Conservation (phyloP, 805 yeast genomes). For the Metahyphopichia silvanorum region DNA sequence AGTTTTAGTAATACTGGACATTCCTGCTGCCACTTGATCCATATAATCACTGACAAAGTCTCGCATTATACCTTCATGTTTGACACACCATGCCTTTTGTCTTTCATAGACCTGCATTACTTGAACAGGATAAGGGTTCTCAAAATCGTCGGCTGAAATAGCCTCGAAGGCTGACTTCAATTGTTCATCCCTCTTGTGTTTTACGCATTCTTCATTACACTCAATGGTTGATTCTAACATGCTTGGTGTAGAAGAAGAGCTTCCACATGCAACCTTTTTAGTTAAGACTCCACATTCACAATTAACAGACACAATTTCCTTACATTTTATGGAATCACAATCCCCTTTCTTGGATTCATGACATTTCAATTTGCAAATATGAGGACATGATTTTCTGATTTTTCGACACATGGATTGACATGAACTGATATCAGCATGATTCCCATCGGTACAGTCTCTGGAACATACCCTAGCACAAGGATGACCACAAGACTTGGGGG, state of each 20-base stretch:
- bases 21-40: constrained; percentile 13
- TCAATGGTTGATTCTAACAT: constrained; percentile 38
- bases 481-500: constrained; percentile 37
- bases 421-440: constrained; percentile 43
- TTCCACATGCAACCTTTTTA: constrained; percentile 54
- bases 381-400: constrained; percentile 58
- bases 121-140: constrained; percentile 43
- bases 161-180: constrained; percentile 59
- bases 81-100: constrained; percentile 67
- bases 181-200: constrained; percentile 54
- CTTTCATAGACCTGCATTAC: constrained; percentile 45
- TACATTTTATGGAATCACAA: constrained; percentile 56
- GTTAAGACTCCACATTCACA: constrained; percentile 67
- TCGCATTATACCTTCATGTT: constrained; percentile 53
- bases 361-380: constrained; percentile 59
- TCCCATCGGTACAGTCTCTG: constrained; percentile 55
- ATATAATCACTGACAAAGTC: constrained; percentile 43
- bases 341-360: constrained; percentile 47
- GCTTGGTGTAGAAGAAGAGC: constrained; percentile 32
- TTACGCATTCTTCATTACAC: constrained; percentile 72
- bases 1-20: constrained; percentile 23
- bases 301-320: constrained; percentile 42
- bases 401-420: constrained; percentile 63
- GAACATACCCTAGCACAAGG: constrained; percentile 58
- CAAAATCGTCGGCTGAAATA: constrained; percentile 10